Base-by-base conservation (phyloP, 441 rosid genomes). In the Hura crepitans region DNA sequence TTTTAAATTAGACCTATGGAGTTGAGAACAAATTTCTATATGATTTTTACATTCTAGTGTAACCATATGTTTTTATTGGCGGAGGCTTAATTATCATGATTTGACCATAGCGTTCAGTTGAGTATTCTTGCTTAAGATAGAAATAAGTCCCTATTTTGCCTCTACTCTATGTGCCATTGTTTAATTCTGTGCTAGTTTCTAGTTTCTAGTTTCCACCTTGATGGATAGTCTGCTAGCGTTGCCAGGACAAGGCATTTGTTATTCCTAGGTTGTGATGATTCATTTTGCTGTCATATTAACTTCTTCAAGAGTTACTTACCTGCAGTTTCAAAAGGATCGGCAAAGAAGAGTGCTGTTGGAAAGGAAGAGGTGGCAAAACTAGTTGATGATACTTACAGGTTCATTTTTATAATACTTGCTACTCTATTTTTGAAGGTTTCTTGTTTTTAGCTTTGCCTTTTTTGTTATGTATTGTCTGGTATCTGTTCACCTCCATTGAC, bases 301-400 rank as follows among this genome's bases (percentile, higher is more conserved):
- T 70, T 70, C 57, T 73, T 69, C 50, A 55, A 65, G n/a, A 65
- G 37, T 20, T 23, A 2, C 65, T 18, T 74, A 51, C 71, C 51
- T 72, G 68, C 81, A 87, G 97, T 77, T 79, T 75, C 90, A 25
- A 88, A 80, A 83, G 75, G 79, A 68, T 85, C 91, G 85, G 77
- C 88, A 69, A 96, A 91, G 85, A 91, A 83, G 86, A 83, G 75
- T 76, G 69, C 78, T 35, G 70, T 89, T 54, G 83, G 89, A 46
- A 96, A 81, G 90, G 97, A 93, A 73, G 96, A 83, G 50, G 97
- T 86, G 43, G 97, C 96, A 25, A 96, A 87, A 82, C 76, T 93
- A 61, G 94, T 96, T 3, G 98, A 91, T 22, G 99, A 86, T 78
- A 91, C 85, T 28, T 90, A 91, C 84, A 93, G 99, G 99, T 93